Percentiles rank a stretch among this genome's conserved stretches.
Evolutionary conservation across 352 stramenopile species (phyloP).

Genomic region (Globisporangium viniferum): DNA sequence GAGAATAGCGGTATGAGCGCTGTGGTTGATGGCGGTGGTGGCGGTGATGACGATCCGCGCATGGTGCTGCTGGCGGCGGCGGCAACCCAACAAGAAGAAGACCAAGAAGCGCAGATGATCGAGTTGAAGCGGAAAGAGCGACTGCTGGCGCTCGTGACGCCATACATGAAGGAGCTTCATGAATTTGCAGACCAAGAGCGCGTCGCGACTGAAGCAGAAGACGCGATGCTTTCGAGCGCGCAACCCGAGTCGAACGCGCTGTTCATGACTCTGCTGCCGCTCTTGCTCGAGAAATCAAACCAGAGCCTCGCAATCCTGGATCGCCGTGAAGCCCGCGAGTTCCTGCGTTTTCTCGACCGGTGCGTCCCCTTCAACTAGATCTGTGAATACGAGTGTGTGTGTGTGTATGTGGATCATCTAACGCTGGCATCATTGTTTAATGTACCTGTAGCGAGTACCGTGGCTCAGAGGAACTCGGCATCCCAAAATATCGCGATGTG

Average conservation of each 20-base stretch:
- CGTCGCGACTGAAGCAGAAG: neutral
- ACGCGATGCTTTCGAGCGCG: neutral
- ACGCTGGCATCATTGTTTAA: neutral
- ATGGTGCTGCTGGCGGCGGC: neutral
- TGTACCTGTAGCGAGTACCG: conserved; percentile 39
- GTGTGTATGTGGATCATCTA: neutral
- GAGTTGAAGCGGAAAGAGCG: neutral
- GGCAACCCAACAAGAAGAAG: neutral
- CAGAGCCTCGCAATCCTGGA: conserved; percentile 59
- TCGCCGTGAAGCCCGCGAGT: conserved; percentile 34
- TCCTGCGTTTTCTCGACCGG: conserved; percentile 50
- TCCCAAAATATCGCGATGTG: conserved; percentile 29
- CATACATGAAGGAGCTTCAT: neutral
- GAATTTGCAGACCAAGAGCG: neutral
- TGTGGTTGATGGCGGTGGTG: neutral
- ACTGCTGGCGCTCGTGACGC: neutral
- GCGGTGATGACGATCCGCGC: neutral
- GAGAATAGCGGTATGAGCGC: neutral
- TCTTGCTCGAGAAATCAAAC: conserved; percentile 52
- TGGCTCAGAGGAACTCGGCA: conserved; percentile 37
- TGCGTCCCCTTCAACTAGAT: conserved; percentile 5
- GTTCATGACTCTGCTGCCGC: conserved; percentile 50
- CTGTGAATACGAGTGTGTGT: neutral
- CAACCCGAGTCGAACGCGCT: conserved; percentile 21
- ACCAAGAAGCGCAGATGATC: neutral